A percentile compares a stretch with the other conserved stretches of the same genome.
Conservation (phyloP, 805 yeast genomes). For the Wickerhamomyces ciferrii region DNA sequence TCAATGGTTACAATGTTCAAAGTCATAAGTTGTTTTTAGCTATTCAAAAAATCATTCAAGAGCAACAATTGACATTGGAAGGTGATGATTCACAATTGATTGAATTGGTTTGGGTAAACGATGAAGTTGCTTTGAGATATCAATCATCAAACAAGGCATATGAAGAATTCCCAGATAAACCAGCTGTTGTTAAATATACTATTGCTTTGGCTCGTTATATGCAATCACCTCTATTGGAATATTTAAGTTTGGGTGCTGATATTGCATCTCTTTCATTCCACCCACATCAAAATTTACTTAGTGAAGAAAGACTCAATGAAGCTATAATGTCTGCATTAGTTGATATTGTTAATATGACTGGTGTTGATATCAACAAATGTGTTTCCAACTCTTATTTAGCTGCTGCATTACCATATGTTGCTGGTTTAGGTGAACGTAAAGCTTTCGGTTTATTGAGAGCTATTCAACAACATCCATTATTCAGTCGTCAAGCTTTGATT, state of each 20-base stretch:
- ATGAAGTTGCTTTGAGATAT: constrained; percentile 87
- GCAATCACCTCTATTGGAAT: constrained; percentile 91
- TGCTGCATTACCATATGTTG: constrained; percentile 65
- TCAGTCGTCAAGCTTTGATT: constrained; percentile 84
- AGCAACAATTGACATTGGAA: constrained; percentile 47
- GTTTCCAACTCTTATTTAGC: constrained; percentile 72
- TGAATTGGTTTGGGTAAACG: constrained; percentile 78
- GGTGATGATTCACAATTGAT: constrained; percentile 50
- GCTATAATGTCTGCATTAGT: constrained; percentile 81
- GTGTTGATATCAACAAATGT: constrained; percentile 91
- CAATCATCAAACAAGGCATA: constrained; percentile 74
- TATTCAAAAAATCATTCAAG: constrained; percentile 49
- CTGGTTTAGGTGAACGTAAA: constrained; percentile 95
- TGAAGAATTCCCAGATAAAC: constrained; percentile 78
- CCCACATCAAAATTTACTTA: constrained; percentile 66
- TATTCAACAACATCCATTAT: constrained; percentile 53
- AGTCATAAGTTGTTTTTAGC: constrained; percentile 57
- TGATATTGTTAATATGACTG: constrained; percentile 85
- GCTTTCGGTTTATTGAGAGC: constrained; percentile 82
- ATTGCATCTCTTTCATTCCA: constrained; percentile 63
- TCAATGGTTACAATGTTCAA: constrained; percentile 81
- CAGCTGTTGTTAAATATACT: constrained; percentile 76
- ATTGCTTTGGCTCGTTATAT: constrained; percentile 87
- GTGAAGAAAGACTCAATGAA: constrained; percentile 55
- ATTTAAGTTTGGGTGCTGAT: constrained; percentile 74